Base-by-base conservation (phyloP, 306 rosid species). In the Chamaecrista fasciculata region DNA sequence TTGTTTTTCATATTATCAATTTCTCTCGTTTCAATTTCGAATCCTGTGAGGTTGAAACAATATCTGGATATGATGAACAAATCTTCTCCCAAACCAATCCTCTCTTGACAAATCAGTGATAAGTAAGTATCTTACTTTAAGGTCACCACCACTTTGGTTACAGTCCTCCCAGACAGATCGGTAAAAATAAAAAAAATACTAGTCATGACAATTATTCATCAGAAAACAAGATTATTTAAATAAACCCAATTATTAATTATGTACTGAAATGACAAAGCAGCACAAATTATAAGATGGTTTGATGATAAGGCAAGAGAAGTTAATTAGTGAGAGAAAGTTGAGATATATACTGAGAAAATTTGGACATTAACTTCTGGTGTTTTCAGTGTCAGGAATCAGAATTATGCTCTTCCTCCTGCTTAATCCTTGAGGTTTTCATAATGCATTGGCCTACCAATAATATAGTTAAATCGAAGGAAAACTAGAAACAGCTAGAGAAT, bases 361-460 rank as follows among this genome's bases (percentile, higher is more conserved):
- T 25, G 0, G 20, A 28, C 23, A 65, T 0, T 19, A 6, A 56
- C 62, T 11, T 56, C 21, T 14, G 23, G 12, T 3, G 8, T 26
- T 25, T 26, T 2, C 29, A 50, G 63, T 75, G 70, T 61, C 65
- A 68, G 29, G 29, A 58, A 58, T 58, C 43, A 29, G n/a, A 0
- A 68, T 61, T 39, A 40, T 73, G 52, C 71, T 62, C 19, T 66
- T 62, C 19, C 71, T 62, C 39, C 31, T 14, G 40, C 56, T 46
- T 18, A 61, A 47, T 52, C 20, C 56, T 51, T 29, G 39, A 77
- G 65, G 46, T 46, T 43, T 43, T 37, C 72, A 53, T 25, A 36
- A 14, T 61, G 43, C 33, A 69, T 16, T 76, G 23, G 36, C 59
- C 70, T 51, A 51, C 24, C 29, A 68, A 69, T 69, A 21, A 48